Evolutionary conservation across 139 green algal species (phyloP), one percentile per base, ranked within the genome.

Genomic region (Coelastrella sp.): DNA sequence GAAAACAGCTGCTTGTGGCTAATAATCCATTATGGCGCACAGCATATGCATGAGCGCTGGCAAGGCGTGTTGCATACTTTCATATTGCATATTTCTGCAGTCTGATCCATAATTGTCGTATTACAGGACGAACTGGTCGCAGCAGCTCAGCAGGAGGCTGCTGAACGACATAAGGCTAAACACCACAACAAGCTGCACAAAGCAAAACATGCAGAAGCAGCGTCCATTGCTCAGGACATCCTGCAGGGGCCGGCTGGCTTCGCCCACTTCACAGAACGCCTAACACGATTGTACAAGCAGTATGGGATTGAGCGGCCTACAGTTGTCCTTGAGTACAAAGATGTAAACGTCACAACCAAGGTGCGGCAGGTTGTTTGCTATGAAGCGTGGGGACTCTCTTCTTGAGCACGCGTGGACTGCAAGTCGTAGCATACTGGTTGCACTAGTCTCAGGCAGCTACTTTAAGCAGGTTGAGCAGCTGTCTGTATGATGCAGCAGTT

Each of bases 301-400:
- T 58, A 86, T 75, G 80, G 80, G n/a, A 86, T 86, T 12, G 80
- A 86, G 59, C 73, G 83, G 83, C 83, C 83, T 6, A 66, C 25
- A 17, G 83, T 88, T 10, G 63, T 35, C 20, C 24, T 88, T 8
- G 65, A 70, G 11, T 88, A 81, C 14, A 49, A 57, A 5, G 27
- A 80, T 35, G 8, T 88, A 6, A 80, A 35, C 35, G 83, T 88
- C 3, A 49, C 24, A 63, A 61, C 49, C 4, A 84, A 61, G 78
- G 49, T 84, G 5, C 63, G 4, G 63, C 63, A 70, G n/a, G n/a
- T n/a, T n/a, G n/a, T n/a, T n/a, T n/a, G n/a, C n/a, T n/a, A n/a
- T n/a, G n/a, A n/a, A n/a, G n/a, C n/a, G n/a, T 49, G 35, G 35
- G 35, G 35, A 49, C 35, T 49, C 35, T 3, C 35, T 49, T 49